phyloP scores from a whole-genome alignment of 2,329 filamentous ascomycete species.

The Proliferodiscus dingleyae region DNA sequence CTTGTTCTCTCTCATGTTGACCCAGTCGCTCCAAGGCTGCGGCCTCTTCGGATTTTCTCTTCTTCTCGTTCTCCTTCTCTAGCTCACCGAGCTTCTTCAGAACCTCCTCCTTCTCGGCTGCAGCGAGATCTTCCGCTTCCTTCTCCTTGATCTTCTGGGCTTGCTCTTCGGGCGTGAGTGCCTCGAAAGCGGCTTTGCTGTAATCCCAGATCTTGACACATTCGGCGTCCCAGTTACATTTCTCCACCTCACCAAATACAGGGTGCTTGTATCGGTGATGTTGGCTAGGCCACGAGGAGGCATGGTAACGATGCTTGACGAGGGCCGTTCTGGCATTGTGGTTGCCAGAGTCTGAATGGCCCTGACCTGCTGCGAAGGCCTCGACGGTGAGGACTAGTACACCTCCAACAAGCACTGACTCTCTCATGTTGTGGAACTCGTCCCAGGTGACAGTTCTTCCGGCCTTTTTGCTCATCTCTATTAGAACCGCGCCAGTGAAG shows the following conservation, averaged over 20 bases:
- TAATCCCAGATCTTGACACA: constrained; percentile 64
- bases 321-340: constrained; percentile 61
- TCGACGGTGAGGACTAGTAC: constrained; percentile 66
- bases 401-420: constrained; percentile 60
- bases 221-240: constrained; percentile 63
- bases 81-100: neutral
- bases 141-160: constrained; percentile 35
- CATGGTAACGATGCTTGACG: constrained; percentile 71
- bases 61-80: neutral
- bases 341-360: constrained; percentile 68
- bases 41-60: neutral
- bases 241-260: constrained; percentile 64
- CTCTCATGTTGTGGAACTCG: constrained; percentile 58
- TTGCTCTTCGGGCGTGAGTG: constrained; percentile 55
- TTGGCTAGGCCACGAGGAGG: constrained; percentile 63
- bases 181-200: constrained; percentile 56
- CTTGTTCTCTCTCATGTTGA: neutral
- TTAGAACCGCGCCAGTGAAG: constrained; percentile 60
- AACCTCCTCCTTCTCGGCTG: neutral
- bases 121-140: constrained; percentile 14
- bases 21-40: neutral
- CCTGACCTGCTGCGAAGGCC: constrained; percentile 68
- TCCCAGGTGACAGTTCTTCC: constrained; percentile 53
- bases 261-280: constrained; percentile 65
- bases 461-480: constrained; percentile 52